Conservation (phyloP, 305 asterid genomes). For the Solanum aculeatissimum region DNA sequence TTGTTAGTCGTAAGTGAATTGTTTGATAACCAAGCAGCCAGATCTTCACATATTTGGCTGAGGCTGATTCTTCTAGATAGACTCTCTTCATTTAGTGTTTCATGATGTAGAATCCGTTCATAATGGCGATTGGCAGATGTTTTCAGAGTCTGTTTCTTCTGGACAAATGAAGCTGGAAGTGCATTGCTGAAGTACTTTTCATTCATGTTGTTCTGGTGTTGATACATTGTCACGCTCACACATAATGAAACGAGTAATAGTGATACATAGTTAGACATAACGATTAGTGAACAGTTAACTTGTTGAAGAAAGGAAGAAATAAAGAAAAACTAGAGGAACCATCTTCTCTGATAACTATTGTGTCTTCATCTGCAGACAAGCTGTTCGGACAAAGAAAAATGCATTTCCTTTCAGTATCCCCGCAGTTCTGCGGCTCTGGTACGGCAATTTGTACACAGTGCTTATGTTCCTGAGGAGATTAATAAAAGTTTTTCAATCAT, state of each 20-base stretch:
- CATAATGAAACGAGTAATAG: neutral
- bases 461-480: neutral
- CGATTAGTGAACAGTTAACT: neutral
- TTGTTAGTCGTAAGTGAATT: neutral
- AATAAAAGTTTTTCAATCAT: neutral
- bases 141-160: neutral
- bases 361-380: conserved; percentile 44
- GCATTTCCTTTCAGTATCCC: conserved; percentile 61
- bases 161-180: neutral
- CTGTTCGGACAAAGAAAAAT: conserved; percentile 57
- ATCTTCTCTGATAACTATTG: neutral
- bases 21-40: neutral
- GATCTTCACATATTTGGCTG: neutral
- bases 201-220: neutral
- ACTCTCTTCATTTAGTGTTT: neutral
- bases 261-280: neutral
- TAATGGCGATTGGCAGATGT: neutral
- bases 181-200: neutral
- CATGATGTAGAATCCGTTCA: neutral
- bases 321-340: neutral
- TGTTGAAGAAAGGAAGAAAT: neutral
- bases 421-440: conserved; percentile 45
- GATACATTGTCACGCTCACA: neutral
- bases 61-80: neutral
- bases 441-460: neutral